Evolutionary conservation across 352 stramenopile species (phyloP).

Genomic region (Pythium brassicae): DNA sequence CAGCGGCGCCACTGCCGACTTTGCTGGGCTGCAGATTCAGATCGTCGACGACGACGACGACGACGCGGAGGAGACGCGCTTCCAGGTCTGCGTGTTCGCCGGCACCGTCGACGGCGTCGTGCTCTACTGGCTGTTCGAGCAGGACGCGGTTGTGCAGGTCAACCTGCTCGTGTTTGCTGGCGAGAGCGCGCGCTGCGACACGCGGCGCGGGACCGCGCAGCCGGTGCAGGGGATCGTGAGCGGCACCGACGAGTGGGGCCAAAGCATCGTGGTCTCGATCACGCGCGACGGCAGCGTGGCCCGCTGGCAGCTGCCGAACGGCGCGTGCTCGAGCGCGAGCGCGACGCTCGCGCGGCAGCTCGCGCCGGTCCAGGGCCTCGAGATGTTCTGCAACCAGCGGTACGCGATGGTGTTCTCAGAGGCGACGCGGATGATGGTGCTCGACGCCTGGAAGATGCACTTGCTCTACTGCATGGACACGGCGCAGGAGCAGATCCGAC

Average conservation of each 20-base stretch:
- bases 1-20: background rate
- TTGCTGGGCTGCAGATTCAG: conserved; percentile 23
- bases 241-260: conserved; percentile 73
- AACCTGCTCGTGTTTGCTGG: conserved; percentile 54
- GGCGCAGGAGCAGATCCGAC: conserved; percentile 71
- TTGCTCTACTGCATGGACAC: conserved; percentile 75
- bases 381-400: conserved; percentile 69
- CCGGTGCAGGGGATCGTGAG: conserved; percentile 60
- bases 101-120: conserved; percentile 61
- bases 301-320: conserved; percentile 66
- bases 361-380: conserved; percentile 55
- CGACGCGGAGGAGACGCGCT: conserved; percentile 27
- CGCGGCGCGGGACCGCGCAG: background rate
- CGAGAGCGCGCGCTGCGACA: background rate
- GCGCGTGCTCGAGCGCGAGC: conserved; percentile 50
- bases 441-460: conserved; percentile 73
- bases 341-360: conserved; percentile 48
- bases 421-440: conserved; percentile 68
- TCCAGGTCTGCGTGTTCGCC: conserved; percentile 67
- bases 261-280: conserved; percentile 65
- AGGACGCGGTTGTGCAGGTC: conserved; percentile 53
- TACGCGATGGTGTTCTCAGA: conserved; percentile 72
- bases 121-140: conserved; percentile 71
- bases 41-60: conserved; percentile 32
- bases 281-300: conserved; percentile 48